A percentile compares a stretch with the other conserved stretches of the same genome.
phyloP scores from a whole-genome alignment of 2,329 filamentous ascomycete species.

The Ascochyta viciae-villosae region DNA sequence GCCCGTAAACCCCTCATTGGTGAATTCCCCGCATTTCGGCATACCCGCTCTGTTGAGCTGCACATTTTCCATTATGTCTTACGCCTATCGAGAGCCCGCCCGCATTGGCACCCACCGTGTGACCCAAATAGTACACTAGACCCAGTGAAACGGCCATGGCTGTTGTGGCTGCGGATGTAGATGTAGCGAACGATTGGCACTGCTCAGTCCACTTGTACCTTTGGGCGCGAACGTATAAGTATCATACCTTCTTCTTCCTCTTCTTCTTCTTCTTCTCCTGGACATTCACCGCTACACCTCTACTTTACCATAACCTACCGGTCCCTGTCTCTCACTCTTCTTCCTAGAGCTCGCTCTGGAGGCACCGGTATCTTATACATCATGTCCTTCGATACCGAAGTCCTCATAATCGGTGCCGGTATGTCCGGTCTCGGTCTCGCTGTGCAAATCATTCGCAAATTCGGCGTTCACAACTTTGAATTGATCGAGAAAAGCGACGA shows the following conservation, averaged over 20 bases:
- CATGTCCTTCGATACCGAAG: slow-evolving; percentile 53
- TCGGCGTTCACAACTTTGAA: slow-evolving; percentile 49
- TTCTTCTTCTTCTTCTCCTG: neutral
- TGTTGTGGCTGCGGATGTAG: neutral
- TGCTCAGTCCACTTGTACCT: neutral
- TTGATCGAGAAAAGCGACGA: slow-evolving; percentile 54
- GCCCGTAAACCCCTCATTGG: slow-evolving; percentile 10
- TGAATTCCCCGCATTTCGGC: neutral
- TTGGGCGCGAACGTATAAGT: slow-evolving; percentile 2
- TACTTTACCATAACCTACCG: no score
- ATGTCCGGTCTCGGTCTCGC: slow-evolving; percentile 57
- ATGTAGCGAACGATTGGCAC: neutral
- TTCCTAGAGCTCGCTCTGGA: no score
- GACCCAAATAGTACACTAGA: neutral
- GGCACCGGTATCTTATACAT: neutral
- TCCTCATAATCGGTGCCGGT: slow-evolving; percentile 60
- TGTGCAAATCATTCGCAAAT: slow-evolving; percentile 53
- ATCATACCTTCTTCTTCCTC: neutral
- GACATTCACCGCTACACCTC: neutral
- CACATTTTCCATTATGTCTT: neutral
- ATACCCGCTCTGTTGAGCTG: neutral
- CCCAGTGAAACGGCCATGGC: neutral
- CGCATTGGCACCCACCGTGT: slow-evolving; percentile 1
- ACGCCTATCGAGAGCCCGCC: neutral
- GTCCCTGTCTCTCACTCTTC: neutral